phyloP scores from a whole-genome alignment of 257 asterid genomes.

The Solanum pimpinellifolium region DNA sequence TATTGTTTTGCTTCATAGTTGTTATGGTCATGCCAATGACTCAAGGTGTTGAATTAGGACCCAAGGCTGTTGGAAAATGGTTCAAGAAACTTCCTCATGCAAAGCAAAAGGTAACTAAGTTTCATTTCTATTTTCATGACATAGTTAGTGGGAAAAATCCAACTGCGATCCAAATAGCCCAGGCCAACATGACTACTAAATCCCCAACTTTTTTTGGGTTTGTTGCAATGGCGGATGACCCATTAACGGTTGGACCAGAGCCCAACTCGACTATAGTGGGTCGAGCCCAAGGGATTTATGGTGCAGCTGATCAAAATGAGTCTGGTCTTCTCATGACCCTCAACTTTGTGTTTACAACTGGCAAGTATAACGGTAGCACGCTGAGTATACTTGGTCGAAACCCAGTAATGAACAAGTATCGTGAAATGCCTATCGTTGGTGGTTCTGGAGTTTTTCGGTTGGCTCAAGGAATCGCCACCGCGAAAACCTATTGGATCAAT shows the following conservation, averaged over 20 bases:
- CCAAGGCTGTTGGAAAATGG: slow-evolving; percentile 15
- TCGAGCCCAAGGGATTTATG: slow-evolving; percentile 33
- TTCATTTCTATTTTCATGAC: slow-evolving; percentile 34
- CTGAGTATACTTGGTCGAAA: slow-evolving; percentile 18
- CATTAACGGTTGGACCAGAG: slow-evolving; percentile 7
- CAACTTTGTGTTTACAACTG: slow-evolving; percentile 16
- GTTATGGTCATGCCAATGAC: not conserved
- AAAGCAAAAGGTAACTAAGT: slow-evolving; percentile 9
- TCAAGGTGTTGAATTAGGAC: not conserved
- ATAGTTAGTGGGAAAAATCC: slow-evolving; percentile 10
- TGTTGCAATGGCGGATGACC: slow-evolving; percentile 12
- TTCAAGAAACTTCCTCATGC: slow-evolving; percentile 8
- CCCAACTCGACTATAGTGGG: slow-evolving; percentile 19
- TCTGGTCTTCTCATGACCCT: slow-evolving; percentile 10
- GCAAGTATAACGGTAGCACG: slow-evolving; percentile 32
- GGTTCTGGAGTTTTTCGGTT: slow-evolving; percentile 40
- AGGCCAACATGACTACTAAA: slow-evolving; percentile 1
- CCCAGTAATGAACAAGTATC: slow-evolving; percentile 1
- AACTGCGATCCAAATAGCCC: slow-evolving; percentile 1
- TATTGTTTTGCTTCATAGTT: not conserved
- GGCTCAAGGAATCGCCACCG: slow-evolving; percentile 23
- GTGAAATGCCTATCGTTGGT: slow-evolving; percentile 34
- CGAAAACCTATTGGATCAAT: not conserved
- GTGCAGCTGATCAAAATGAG: slow-evolving; percentile 9
- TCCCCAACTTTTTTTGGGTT: slow-evolving; percentile 18